These are phyloP conservation scores for Colletotrichum incanum DNA, from an alignment of 2,329 filamentous ascomycete genomes.

Conservation along the genomic window DNA sequence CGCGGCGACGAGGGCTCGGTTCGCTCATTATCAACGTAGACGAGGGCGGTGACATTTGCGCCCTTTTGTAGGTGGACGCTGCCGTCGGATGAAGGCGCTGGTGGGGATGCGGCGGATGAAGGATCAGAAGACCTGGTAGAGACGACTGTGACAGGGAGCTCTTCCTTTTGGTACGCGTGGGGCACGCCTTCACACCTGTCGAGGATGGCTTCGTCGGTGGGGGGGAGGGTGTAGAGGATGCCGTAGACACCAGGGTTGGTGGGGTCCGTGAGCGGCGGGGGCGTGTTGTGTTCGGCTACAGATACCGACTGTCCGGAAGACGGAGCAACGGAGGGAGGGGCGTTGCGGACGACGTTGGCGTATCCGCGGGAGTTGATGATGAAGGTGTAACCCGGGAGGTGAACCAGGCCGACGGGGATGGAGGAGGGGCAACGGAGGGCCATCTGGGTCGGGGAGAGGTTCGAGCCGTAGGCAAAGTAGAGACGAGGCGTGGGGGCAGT, in stretches of 20 bases:
- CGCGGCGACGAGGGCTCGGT: slow-evolving; percentile 58
- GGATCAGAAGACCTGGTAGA: neutral
- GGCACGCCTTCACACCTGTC: slow-evolving; percentile 77
- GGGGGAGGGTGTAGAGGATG: slow-evolving; percentile 68
- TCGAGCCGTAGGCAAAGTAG: slow-evolving; percentile 82
- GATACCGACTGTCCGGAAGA: neutral
- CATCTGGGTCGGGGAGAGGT: slow-evolving; percentile 79
- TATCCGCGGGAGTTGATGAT: slow-evolving; percentile 78
- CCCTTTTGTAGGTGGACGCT: neutral
- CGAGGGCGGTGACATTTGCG: slow-evolving; percentile 59
- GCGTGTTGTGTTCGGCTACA: neutral
- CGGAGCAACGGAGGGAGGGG: slow-evolving; percentile 15
- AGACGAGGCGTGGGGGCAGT: slow-evolving; percentile 45
- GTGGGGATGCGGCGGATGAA: neutral
- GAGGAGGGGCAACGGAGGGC: slow-evolving; percentile 71
- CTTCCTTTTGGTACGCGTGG: slow-evolving; percentile 71
- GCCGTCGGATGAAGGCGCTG: neutral
- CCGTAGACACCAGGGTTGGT: slow-evolving; percentile 66
- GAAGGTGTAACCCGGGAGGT: slow-evolving; percentile 73
- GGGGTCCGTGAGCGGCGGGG: neutral
- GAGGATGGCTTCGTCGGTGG: slow-evolving; percentile 65
- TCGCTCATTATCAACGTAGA: slow-evolving; percentile 71
- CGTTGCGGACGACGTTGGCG: slow-evolving; percentile 73
- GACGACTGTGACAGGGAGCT: slow-evolving; percentile 59
- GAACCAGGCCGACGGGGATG: slow-evolving; percentile 69